Conservation (phyloP, 345 rosid genomes). For the Eucalyptus erythrocorys region DNA sequence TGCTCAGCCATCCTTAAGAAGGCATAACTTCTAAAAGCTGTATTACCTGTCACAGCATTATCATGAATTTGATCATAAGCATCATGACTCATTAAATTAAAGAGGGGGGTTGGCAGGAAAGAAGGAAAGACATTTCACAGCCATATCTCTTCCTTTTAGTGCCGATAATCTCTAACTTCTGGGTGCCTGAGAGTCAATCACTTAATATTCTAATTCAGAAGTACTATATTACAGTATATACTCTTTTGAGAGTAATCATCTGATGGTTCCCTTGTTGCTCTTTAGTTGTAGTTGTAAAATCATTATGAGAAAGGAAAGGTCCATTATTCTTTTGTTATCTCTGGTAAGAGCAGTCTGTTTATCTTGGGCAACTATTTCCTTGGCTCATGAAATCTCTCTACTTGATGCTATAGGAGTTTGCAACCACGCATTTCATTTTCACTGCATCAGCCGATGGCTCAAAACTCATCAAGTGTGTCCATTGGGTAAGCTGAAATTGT, state of each 20-base stretch:
- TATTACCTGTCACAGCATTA: background rate
- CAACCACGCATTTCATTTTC: conserved; percentile 97
- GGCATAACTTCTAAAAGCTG: background rate
- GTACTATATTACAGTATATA: background rate
- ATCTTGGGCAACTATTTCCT: background rate
- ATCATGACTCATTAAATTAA: background rate
- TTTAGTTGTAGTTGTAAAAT: background rate
- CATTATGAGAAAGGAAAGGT: background rate
- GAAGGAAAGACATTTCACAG: background rate
- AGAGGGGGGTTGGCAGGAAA: background rate
- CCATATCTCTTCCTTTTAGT: background rate
- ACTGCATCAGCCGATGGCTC: conserved; percentile 97
- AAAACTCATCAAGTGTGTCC: conserved; percentile 99
- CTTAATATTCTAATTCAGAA: background rate
- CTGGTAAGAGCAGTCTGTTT: background rate
- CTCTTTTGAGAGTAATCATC: background rate
- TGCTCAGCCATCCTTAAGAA: background rate
- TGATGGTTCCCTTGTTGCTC: background rate
- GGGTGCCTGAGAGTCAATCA: background rate
- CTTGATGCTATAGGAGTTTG: conserved; percentile 49
- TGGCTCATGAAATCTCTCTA: background rate
- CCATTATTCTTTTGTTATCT: background rate
- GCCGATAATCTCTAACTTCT: background rate
- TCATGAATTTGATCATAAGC: background rate
- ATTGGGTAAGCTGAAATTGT: conserved; percentile 24